Conservation (phyloP, 2,329 filamentous ascomycete genomes). For the Aureobasidium uvarum region DNA sequence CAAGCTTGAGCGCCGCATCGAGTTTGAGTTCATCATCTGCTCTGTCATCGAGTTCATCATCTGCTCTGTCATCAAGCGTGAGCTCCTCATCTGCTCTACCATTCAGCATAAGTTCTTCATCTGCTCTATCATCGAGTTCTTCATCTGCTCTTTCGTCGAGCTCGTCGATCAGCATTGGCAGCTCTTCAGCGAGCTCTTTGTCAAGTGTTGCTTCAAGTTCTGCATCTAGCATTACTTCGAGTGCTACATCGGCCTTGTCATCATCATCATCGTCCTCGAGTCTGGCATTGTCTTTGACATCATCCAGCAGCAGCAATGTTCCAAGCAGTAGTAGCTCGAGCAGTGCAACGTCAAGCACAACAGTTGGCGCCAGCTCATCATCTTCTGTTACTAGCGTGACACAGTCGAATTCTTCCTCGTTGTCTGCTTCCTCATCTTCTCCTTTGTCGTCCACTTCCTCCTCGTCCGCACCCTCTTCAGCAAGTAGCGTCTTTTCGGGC, state of each 20-base stretch:
- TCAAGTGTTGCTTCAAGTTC: constrained; percentile 14
- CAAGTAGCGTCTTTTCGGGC: neutral
- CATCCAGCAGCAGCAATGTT: neutral
- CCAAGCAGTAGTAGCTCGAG: neutral
- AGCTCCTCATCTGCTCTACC: neutral
- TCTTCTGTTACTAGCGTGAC: neutral
- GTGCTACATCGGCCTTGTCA: neutral
- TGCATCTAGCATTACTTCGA: neutral
- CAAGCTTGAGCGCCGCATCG: too few relatives aligned
- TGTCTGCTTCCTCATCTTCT: neutral
- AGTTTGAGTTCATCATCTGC: neutral
- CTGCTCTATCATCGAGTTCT: neutral
- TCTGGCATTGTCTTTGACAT: neutral
- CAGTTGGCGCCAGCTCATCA: neutral
- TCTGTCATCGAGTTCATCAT: neutral
- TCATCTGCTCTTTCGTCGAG: neutral
- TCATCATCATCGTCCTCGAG: neutral
- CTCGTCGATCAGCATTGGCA: neutral
- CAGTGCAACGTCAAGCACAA: neutral
- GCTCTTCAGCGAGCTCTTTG: neutral
- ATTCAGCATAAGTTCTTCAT: neutral
- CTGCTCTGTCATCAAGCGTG: neutral
- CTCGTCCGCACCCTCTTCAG: neutral
- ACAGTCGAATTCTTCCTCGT: neutral
- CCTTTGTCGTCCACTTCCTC: neutral